phyloP scores from a whole-genome alignment of 1,284 basidiomycete genomes.

The Tilletia horrida region DNA sequence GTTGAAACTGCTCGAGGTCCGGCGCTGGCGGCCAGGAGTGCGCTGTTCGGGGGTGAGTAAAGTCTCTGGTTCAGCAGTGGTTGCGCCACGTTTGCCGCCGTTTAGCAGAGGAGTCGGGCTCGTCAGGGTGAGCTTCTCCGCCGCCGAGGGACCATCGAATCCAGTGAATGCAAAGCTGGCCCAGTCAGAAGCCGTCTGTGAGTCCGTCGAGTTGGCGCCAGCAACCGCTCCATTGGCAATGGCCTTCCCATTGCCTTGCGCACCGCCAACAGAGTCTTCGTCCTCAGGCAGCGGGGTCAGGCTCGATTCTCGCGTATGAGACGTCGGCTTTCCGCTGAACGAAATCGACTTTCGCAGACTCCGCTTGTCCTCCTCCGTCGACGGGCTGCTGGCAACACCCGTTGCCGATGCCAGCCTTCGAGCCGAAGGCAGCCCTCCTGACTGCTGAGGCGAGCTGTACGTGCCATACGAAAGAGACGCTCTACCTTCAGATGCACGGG shows the following conservation, averaged over 20 bases:
- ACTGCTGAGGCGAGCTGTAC: not conserved
- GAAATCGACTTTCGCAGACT: slow-evolving; percentile 7
- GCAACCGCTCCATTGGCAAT: no score
- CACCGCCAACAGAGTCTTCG: not conserved
- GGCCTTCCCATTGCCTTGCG: not conserved
- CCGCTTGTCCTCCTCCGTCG: not conserved
- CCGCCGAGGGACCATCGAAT: not conserved
- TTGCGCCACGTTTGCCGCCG: not conserved
- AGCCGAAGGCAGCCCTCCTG: no score
- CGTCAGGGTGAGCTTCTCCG: slow-evolving; percentile 7
- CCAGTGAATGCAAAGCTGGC: slow-evolving; percentile 8
- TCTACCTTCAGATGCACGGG: not conserved
- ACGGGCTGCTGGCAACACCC: not conserved
- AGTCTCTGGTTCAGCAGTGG: not conserved
- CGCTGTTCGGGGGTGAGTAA: not conserved
- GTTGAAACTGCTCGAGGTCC: slow-evolving; percentile 21
- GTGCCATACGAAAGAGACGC: not conserved
- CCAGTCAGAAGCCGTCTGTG: not conserved
- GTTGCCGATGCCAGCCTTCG: not conserved
- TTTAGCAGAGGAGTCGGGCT: not conserved
- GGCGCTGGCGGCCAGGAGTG: not conserved
- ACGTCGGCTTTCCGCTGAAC: slow-evolving; percentile 3
- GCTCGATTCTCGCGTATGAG: slow-evolving; percentile 11
- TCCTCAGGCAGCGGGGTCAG: slow-evolving; percentile 7
- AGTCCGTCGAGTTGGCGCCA: no score